These are phyloP conservation scores for Lojkania enalia DNA, from an alignment of 2,329 filamentous ascomycete genomes.

Conservation along the genomic window DNA sequence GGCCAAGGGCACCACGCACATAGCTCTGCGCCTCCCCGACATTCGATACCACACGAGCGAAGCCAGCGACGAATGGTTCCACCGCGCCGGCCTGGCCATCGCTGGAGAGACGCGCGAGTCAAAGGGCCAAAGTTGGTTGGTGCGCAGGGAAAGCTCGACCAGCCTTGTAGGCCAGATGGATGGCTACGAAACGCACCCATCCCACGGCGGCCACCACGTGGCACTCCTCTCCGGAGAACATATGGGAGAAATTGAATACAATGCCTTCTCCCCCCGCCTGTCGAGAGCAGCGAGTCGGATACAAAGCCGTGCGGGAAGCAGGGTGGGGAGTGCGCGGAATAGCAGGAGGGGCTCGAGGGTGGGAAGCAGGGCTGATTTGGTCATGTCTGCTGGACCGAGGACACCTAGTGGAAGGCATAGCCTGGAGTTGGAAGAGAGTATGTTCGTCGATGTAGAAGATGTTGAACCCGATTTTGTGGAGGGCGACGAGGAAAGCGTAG, in stretches of 20 bases:
- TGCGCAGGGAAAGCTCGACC: conserved; percentile 59
- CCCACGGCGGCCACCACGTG: conserved; percentile 28
- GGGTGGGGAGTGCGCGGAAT: conserved; percentile 45
- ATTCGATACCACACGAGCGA: conserved; percentile 37
- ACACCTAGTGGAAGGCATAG: conserved; percentile 31
- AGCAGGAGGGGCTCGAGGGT: conserved; percentile 38
- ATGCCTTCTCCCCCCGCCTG: conserved; percentile 30
- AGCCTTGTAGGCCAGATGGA: conserved; percentile 51
- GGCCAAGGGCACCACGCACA: conserved; percentile 35
- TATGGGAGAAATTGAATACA: conserved; percentile 38
- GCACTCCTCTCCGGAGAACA: conserved; percentile 40
- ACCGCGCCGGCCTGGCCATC: conserved; percentile 60
- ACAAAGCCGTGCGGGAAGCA: conserved; percentile 43
- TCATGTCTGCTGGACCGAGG: conserved; percentile 36
- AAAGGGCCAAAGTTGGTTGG: conserved; percentile 66
- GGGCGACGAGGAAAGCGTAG: conserved; percentile 44
- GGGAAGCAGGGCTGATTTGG: conserved; percentile 43
- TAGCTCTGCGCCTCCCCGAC: conserved; percentile 29
- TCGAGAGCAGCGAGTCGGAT: conserved; percentile 40
- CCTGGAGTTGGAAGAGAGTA: conserved; percentile 30
- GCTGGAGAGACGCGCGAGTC: conserved; percentile 61
- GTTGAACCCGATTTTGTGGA: conserved; percentile 57
- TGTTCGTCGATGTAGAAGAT: conserved; percentile 25
- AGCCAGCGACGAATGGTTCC: conserved; percentile 58
- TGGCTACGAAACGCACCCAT: conserved; percentile 34